These are phyloP conservation scores for Botryotinia globosa DNA, from an alignment of 2,329 filamentous ascomycete genomes.

Conservation along the genomic window DNA sequence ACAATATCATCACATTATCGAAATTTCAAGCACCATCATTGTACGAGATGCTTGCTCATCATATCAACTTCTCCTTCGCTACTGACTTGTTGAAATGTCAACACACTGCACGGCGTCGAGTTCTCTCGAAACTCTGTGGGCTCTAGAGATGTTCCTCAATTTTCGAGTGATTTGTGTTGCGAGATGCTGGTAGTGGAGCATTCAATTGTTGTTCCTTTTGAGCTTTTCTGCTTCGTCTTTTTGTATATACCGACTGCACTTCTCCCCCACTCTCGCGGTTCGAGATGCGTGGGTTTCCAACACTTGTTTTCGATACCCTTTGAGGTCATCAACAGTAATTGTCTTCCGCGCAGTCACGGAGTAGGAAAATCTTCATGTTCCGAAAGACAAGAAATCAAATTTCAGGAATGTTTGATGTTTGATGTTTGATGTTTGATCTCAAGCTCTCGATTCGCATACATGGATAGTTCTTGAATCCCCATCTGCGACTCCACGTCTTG, in stretches of 20 bases:
- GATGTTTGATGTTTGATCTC: rapidly evolving
- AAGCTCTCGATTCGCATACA: background rate
- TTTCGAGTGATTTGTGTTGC: too few species aligned
- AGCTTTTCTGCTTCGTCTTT: background rate
- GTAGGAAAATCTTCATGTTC: too few species aligned
- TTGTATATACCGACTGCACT: background rate
- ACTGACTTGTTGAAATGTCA: too few species aligned
- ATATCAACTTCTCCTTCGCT: too few species aligned
- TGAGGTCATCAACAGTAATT: background rate
- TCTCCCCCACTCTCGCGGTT: background rate
- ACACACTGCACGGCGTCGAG: too few species aligned
- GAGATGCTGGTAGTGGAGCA: too few species aligned
- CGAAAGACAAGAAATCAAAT: background rate
- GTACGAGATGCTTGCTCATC: too few species aligned
- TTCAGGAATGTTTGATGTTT: background rate
- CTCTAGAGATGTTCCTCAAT: background rate
- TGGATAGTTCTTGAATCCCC: too few species aligned
- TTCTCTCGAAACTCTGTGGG: background rate
- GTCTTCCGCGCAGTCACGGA: too few species aligned
- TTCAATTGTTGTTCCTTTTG: background rate
- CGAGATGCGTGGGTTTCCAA: background rate
- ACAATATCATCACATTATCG: background rate
- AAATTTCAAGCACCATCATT: background rate
- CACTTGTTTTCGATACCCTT: background rate
- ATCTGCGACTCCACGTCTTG: background rate